These are phyloP conservation scores for Cryptomeria japonica DNA, from an alignment of 75 land plant genomes.

Conservation along the genomic window DNA sequence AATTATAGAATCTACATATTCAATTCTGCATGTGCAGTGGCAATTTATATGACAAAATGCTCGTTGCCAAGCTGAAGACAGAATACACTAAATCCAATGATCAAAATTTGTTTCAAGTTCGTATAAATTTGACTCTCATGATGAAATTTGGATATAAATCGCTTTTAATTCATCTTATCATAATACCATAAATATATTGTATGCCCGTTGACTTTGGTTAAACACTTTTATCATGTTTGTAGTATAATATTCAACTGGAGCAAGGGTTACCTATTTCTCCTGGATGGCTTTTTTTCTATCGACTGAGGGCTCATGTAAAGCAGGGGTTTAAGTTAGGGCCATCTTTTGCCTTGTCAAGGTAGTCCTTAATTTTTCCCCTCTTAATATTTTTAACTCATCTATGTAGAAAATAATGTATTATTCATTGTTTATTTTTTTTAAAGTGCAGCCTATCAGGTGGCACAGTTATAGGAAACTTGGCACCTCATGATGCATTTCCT, in stretches of 20 bases:
- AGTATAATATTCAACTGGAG: constrained; percentile 74
- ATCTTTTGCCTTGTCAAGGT: constrained; percentile 79
- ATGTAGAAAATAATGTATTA: neutral
- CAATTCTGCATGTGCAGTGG: constrained; percentile 53
- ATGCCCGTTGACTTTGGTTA: neutral
- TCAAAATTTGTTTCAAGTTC: constrained; percentile 53
- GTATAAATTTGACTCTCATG: neutral
- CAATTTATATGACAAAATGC: constrained; percentile 72
- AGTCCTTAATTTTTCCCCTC: neutral
- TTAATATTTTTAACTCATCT: neutral
- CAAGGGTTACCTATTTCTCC: constrained; percentile 83
- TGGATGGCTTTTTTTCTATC: constrained; percentile 82
- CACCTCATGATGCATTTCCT: constrained; percentile 90
- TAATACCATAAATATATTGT: neutral
- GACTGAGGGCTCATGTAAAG: constrained; percentile 74
- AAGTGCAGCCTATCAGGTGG: constrained; percentile 81
- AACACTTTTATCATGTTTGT: constrained; percentile 15
- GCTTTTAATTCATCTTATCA: neutral
- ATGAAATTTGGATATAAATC: neutral
- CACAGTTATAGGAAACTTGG: constrained; percentile 87
- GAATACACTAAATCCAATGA: constrained; percentile 73
- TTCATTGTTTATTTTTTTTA: neutral
- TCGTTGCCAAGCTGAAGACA: constrained; percentile 78
- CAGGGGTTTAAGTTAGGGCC: constrained; percentile 87
- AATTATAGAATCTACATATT: neutral